Evolutionary conservation across 1,284 basidiomycete genomes (phyloP), one percentile per base, ranked within the genome.

Genomic region (Moesziomyces sp.): DNA sequence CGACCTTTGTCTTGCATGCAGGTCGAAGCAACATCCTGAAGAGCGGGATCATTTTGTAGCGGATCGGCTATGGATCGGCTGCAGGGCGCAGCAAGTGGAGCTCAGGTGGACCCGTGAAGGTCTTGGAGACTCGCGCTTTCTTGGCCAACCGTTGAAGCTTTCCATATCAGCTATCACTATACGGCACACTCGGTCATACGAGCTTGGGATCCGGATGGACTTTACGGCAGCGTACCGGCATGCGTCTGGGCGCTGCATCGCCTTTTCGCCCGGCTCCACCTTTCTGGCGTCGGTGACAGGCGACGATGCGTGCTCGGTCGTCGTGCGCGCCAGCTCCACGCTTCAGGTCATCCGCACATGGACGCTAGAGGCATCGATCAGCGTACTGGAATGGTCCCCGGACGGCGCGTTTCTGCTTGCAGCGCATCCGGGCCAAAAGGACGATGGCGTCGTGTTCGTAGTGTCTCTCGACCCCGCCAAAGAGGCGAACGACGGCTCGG

Each of bases 261-360:
- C 60, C 54, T 81, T 77, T 49, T 81, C 79, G n/a, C 79, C 79
- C 2, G 78, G 78, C 23, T 81, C 79, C 3, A 81, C 78, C 35
- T 81, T 81, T 52, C 46, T 81, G 14, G 78, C 78, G 24, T 81
- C 73, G 10, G 61, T 80, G 1, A 69, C 59, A 3, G 78, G 74
- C 16, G 58, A 64, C 10, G 62, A 59, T 14, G 51, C 55, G 7
- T 46, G 57, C 46, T 62, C 71, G 3, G 56, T 80, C 19, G 56
- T 76, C 0, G 73, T 81, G 11, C 49, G 79, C 13, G 74, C 77
- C 38, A 70, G 74, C 49, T 76, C 74, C n/a, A 81, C 76, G 2
- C 52, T 81, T 10, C 77, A 81, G 42, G 53, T 81, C 21, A 77
- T 79, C 38, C 71, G 76, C n/a, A 70, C 63, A 38, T 81, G 79